Percentiles rank a stretch among this genome's conserved stretches.
These are phyloP conservation scores for Penicillium roqueforti DNA, from an alignment of 495 filamentous ascomycete genomes.

Conservation along the genomic window DNA sequence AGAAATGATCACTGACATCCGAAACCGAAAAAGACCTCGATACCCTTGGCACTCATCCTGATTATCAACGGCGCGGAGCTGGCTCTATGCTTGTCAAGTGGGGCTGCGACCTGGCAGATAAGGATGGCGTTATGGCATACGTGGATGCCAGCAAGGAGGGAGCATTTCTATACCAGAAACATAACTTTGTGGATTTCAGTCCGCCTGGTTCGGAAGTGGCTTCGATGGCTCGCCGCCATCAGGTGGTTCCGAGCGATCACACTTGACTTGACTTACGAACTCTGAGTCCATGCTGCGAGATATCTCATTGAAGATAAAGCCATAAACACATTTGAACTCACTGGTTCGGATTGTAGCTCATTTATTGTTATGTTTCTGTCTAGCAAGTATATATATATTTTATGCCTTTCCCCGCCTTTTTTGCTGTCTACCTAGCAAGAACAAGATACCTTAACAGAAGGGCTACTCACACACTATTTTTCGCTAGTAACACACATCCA, in stretches of 20 bases:
- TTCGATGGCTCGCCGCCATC: conserved; percentile 4
- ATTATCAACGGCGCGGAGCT: conserved; percentile 45
- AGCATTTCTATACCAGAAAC: conserved; percentile 23
- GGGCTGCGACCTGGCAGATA: conserved; percentile 44
- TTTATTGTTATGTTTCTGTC: too few relatives aligned
- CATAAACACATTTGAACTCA: not conserved
- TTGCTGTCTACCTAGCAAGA: too few relatives aligned
- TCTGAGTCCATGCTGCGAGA: not conserved
- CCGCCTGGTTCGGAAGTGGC: not conserved
- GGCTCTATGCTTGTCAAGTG: conserved; percentile 46
- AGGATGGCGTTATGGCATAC: conserved; percentile 26
- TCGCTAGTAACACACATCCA: too few relatives aligned
- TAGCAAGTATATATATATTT: too few relatives aligned
- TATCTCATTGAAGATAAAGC: not conserved
- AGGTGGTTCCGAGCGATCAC: not conserved
- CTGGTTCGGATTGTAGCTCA: not conserved
- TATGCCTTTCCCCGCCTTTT: too few relatives aligned
- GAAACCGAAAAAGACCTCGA: conserved; percentile 35
- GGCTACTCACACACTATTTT: too few relatives aligned
- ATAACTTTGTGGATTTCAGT: conserved; percentile 30
- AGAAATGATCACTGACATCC: not conserved
- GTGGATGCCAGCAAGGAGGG: conserved; percentile 32
- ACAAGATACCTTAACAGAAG: too few relatives aligned
- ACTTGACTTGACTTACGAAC: too few relatives aligned
- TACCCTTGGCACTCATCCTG: conserved; percentile 46